Evolutionary conservation across 73 alveolate genomes (phyloP), one percentile per base, ranked within the genome.

Genomic region (Durusdinium trenchii): DNA sequence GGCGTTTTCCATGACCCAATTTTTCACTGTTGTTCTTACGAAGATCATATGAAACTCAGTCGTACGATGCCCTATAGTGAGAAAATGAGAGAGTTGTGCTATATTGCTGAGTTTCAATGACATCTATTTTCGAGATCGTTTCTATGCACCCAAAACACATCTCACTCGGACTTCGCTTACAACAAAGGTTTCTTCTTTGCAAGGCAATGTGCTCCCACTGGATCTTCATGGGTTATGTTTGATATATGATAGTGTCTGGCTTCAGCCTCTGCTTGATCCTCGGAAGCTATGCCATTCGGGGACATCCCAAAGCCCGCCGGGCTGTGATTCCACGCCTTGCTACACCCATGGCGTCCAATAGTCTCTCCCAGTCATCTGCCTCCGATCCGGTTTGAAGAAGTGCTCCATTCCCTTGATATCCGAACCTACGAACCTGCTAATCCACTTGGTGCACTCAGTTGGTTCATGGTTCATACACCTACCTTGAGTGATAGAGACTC

Each of bases 311-410:
- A 40, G 12, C 85, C 14, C 0, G 0, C 47, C 7, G 86, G 38
- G 52, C 54, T 6, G 38, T 2, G 43, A 75, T 35, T 12, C 52
- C 43, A 32, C 64, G 57, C 96, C 96, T 89, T 48, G 96, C 96
- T 40, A 89, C 96, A 26, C 96, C 96, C 67, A 89, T 47, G 69
- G 96, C 61, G 35, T 89, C 96, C 67, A 89, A 71, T 86, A 89
- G 61, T 23, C 46, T 40, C 46, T 89, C 96, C 96, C 96, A 89
- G 51, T 89, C 96, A 28, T 89, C 96, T 18, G 83, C 79, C 79
- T 86, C 2, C 0, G 6, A 16, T 57, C 23, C 30, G 73, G 4
- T 1, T 23, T 23, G 30, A 2, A 60, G 4, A 60, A 23, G 30
- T 23, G 73, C 30, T 60, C 4, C 1, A 23, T 60, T 23, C 73